Base-by-base conservation (phyloP, 2,329 filamentous ascomycete genomes). In the Orbilia javanica region DNA sequence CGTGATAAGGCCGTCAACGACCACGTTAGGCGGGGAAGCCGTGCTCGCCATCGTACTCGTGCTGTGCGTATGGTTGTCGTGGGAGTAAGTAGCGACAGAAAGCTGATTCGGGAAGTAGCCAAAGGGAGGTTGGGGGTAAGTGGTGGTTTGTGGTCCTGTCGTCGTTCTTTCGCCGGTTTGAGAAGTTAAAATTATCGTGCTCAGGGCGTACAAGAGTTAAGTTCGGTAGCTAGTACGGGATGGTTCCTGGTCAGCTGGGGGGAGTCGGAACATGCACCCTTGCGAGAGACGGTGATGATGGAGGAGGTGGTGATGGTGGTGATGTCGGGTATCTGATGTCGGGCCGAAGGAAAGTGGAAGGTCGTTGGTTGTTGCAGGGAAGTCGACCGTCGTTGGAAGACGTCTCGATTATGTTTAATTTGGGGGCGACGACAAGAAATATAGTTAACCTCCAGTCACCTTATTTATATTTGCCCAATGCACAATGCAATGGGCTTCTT, bases 21-120 rank as follows among this genome's bases (percentile, higher is more conserved):
- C 31, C 36, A 65, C 42, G 25, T 55, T 36, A 15, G 31, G 31
- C 65, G 52, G 52, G 36, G 60, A 29, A 18, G 63, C 52, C 27
- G 64, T 42, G 22, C 20, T 46, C 31, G 64, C 53, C 72, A 76
- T 76, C 27, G 15, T 64, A 25, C 10, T 20, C 20, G 39, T 34
- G 34, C 18, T 18, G n/a, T 57, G 15, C n/a, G 53, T 39, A 18
- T 60, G 18, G 53, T 60, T 27, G 55, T 48, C 31, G 10, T 11
- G 18, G 42, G 18, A 4, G n/a, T 39, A 3, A 11, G 36, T 39
- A 4, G 34, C 34, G 34, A 11, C 13, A n/a, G 20, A 13, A 63
- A 34, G 52, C 63, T 66, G 25, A 48, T 31, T 44, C 29, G 39
- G 69, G 60, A 60, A 73, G 46, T 73, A 73, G 69, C 60, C 48